Percentiles rank a stretch among this genome's conserved stretches.
These are phyloP conservation scores for Auricularia sp. DNA, from an alignment of 768 basidiomycete species.

Conservation along the genomic window DNA sequence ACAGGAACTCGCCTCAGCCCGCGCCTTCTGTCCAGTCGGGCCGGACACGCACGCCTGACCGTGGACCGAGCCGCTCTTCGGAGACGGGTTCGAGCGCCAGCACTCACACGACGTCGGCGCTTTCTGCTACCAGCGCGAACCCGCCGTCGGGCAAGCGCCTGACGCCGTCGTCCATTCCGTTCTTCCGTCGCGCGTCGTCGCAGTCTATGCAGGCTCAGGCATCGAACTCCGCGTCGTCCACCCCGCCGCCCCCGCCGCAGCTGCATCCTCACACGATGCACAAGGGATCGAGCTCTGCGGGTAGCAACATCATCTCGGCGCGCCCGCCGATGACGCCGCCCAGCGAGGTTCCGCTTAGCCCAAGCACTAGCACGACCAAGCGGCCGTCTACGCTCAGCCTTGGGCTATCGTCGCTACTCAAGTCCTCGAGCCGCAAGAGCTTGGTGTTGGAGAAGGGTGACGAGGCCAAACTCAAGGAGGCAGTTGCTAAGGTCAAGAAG, in stretches of 20 bases:
- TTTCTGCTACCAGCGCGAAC: conserved; percentile 42
- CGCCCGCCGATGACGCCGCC: conserved; percentile 1
- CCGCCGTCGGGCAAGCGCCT: conserved; percentile 67
- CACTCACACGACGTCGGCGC: conserved; percentile 44
- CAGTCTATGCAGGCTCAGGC: conserved; percentile 57
- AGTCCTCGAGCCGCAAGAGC: conserved; percentile 71
- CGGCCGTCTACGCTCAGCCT: conserved; percentile 77
- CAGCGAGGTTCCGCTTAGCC: neutral
- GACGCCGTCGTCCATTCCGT: conserved; percentile 87
- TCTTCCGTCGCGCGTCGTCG: conserved; percentile 86
- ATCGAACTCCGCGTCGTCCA: conserved; percentile 24
- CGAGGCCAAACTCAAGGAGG: conserved; percentile 24
- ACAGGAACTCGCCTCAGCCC: neutral
- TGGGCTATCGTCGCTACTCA: conserved; percentile 62
- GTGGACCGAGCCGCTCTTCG: conserved; percentile 50
- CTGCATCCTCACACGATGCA: conserved; percentile 1
- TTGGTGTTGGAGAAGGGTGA: conserved; percentile 50
- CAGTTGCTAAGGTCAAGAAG: conserved; percentile 36
- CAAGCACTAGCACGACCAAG: conserved; percentile 35
- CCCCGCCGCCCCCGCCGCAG: conserved; percentile 42
- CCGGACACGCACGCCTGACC: conserved; percentile 55
- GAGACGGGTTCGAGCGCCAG: conserved; percentile 71
- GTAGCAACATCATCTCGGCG: neutral
- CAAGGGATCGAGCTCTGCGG: neutral
- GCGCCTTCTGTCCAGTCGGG: neutral